These are phyloP conservation scores for Fragaria nilgerrensis DNA, from an alignment of 306 rosid species.

Conservation along the genomic window DNA sequence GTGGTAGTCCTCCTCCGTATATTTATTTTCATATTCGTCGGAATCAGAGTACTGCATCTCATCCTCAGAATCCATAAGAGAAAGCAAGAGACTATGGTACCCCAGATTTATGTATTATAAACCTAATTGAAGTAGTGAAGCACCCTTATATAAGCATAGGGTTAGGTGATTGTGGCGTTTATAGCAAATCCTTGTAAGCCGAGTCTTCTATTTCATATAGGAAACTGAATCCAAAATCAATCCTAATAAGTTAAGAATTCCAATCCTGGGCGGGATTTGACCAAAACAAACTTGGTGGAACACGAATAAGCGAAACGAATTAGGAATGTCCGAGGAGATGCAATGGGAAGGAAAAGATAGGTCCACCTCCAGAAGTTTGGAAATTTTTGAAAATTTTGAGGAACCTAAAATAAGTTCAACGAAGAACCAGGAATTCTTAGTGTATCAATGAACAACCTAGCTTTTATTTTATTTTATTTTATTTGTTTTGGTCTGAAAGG, in stretches of 20 bases:
- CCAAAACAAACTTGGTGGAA: too few relatives aligned
- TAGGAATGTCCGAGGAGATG: too few relatives aligned
- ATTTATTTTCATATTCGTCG: conserved; percentile 18
- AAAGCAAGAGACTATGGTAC: background rate
- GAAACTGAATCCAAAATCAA: background rate
- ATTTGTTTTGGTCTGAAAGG: too few relatives aligned
- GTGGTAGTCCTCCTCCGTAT: conserved; percentile 12
- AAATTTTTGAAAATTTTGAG: too few relatives aligned
- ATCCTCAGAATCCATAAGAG: conserved; percentile 74
- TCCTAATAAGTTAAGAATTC: background rate
- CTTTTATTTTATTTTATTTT: too few relatives aligned
- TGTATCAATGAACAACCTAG: too few relatives aligned
- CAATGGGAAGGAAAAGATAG: too few relatives aligned
- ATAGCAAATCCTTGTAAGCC: background rate
- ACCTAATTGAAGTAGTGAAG: background rate
- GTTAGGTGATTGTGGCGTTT: background rate
- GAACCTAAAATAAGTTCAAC: too few relatives aligned
- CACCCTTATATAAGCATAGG: background rate
- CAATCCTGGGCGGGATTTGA: background rate
- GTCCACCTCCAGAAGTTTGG: too few relatives aligned
- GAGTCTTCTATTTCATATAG: background rate
- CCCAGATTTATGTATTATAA: background rate
- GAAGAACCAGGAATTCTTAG: too few relatives aligned
- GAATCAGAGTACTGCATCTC: conserved; percentile 50
- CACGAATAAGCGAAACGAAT: too few relatives aligned